Conservation (phyloP, 345 rosid genomes). For the Euclidium syriacum region DNA sequence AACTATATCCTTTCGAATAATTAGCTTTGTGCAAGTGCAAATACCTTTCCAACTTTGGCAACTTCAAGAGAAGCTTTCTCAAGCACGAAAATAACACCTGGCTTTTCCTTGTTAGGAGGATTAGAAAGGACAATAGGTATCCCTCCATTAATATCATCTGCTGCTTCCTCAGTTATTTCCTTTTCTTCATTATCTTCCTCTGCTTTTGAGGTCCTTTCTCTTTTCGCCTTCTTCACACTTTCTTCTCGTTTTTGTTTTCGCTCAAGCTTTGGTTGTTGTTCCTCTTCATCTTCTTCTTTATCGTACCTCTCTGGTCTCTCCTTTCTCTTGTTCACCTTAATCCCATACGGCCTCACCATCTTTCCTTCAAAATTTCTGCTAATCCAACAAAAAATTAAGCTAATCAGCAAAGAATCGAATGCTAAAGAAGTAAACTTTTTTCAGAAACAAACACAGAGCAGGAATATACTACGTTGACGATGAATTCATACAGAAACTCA, state of each 20-base stretch:
- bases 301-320: conserved; percentile 54
- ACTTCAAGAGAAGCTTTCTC: conserved; percentile 88
- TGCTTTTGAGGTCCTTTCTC: conserved; percentile 9
- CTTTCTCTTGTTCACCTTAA: conserved; percentile 63
- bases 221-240: conserved; percentile 24
- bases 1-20: not conserved
- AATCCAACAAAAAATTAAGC: not conserved
- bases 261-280: conserved; percentile 30
- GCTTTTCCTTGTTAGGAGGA: conserved; percentile 23
- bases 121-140: conserved; percentile 44
- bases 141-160: conserved; percentile 40
- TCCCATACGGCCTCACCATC: conserved; percentile 65
- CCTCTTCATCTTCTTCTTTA: conserved; percentile 41
- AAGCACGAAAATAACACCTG: conserved; percentile 61
- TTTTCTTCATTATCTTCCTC: conserved; percentile 25
- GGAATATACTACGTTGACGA: not conserved
- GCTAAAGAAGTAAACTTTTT: conserved; percentile 2
- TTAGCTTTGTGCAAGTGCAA: not conserved
- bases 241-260: conserved; percentile 16
- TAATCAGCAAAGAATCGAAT: not conserved
- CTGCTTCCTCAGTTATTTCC: conserved; percentile 33
- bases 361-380: not conserved
- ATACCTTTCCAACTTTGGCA: conserved; percentile 95
- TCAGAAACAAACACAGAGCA: not conserved
- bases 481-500: not conserved